Conservation (phyloP, 176 grass and related monocot genomes). For the Triticum urartu region DNA sequence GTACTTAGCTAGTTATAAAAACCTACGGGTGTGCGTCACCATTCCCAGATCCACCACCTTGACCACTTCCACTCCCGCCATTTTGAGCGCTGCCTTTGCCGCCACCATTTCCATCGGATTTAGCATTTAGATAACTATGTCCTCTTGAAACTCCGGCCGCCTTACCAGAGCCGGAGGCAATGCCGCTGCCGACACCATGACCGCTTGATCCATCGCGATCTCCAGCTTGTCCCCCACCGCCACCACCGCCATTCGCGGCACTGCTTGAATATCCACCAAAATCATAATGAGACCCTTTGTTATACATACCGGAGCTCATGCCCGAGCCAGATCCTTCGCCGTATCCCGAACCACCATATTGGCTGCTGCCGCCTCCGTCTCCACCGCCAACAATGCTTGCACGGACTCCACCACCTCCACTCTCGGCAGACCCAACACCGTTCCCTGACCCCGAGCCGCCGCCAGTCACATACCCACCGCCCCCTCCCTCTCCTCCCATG, state of each 20-base stretch:
- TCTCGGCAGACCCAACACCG: background rate
- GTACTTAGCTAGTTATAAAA: background rate
- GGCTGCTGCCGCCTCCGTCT: background rate
- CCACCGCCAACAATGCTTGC: background rate
- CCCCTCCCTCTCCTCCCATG: background rate
- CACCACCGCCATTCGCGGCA: too few relatives aligned
- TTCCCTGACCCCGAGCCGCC: background rate
- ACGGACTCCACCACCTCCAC: background rate
- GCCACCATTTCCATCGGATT: background rate
- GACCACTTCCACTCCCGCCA: slow-evolving; percentile 10
- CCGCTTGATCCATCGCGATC: too few relatives aligned
- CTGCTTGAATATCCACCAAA: too few relatives aligned
- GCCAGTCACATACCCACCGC: background rate
- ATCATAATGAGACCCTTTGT: background rate
- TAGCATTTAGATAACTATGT: background rate
- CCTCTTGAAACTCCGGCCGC: too few relatives aligned
- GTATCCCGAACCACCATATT: background rate
- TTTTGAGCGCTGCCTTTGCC: background rate
- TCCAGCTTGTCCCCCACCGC: too few relatives aligned
- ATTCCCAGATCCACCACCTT: background rate
- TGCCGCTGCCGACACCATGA: too few relatives aligned
- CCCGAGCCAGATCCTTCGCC: background rate
- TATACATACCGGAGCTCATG: background rate
- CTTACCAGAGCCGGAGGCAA: too few relatives aligned
- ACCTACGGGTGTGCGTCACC: background rate